Conservation (phyloP, 148 eudicot genomes). For the Cornus florida region DNA sequence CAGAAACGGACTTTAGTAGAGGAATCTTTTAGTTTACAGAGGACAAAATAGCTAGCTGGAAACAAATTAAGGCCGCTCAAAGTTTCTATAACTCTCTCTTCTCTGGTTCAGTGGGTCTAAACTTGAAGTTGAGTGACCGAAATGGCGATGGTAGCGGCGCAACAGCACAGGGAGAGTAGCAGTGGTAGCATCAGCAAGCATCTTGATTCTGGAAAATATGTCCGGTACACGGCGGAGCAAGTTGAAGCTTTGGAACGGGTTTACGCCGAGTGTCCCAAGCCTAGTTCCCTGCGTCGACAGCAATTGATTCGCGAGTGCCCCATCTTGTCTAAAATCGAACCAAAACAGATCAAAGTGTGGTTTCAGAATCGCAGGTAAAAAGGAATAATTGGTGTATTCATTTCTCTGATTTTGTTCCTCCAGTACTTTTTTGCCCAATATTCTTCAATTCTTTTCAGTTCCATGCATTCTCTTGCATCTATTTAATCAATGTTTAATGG, state of each 20-base stretch:
- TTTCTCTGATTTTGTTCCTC: neutral
- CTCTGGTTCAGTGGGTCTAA: neutral
- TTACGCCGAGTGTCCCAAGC: conserved; percentile 88
- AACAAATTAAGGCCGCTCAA: neutral
- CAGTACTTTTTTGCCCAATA: no score
- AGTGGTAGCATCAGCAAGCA: conserved; percentile 48
- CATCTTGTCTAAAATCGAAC: conserved; percentile 76
- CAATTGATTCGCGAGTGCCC: conserved; percentile 84
- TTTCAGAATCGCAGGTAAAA: conserved; percentile 82
- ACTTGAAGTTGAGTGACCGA: neutral
- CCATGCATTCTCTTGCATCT: neutral
- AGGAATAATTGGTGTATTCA: neutral
- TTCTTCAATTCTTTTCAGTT: neutral
- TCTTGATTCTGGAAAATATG: conserved; percentile 72
- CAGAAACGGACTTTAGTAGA: neutral
- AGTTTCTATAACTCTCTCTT: conserved; percentile 8
- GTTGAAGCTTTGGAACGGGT: conserved; percentile 85
- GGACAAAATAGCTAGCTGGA: conserved; percentile 11
- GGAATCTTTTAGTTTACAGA: neutral
- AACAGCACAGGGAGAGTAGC: conserved; percentile 59
- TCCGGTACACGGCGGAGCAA: conserved; percentile 83
- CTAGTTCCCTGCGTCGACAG: conserved; percentile 78
- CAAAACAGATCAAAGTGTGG: conserved; percentile 98
- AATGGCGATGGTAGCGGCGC: conserved; percentile 80
- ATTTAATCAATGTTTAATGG: neutral